These are phyloP conservation scores for Selaginella tamariscina DNA, from an alignment of 75 land plant genomes.

Conservation along the genomic window DNA sequence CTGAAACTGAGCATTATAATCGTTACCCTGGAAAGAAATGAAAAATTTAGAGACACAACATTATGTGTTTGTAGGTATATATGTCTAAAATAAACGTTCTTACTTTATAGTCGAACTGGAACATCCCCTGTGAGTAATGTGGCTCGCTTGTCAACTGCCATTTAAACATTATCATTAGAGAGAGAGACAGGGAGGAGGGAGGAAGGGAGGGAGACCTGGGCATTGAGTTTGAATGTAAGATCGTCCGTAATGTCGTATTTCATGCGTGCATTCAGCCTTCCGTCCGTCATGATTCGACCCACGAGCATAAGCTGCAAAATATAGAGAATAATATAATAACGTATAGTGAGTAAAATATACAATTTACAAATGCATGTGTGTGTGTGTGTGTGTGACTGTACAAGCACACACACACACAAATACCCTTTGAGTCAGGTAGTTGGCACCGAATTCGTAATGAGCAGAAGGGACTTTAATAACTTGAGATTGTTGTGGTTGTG, in stretches of 20 bases:
- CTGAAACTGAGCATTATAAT: constrained; percentile 72
- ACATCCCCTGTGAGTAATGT: constrained; percentile 92
- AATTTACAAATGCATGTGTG: neutral
- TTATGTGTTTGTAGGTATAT: neutral
- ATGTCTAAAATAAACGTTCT: neutral
- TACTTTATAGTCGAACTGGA: constrained; percentile 96
- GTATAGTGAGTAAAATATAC: neutral
- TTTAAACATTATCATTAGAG: neutral
- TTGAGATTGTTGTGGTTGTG: constrained; percentile 79
- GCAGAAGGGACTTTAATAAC: constrained; percentile 80
- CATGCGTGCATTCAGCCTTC: constrained; percentile 79
- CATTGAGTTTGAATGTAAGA: constrained; percentile 79
- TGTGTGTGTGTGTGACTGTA: constrained; percentile 29
- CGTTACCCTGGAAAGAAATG: constrained; percentile 47
- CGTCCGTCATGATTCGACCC: constrained; percentile 89
- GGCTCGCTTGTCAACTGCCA: constrained; percentile 84
- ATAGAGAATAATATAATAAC: neutral
- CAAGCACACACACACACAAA: constrained; percentile 1
- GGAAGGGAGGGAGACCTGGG: constrained; percentile 43
- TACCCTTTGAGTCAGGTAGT: constrained; percentile 79
- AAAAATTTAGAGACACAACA: too few relatives aligned
- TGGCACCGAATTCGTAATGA: constrained; percentile 95
- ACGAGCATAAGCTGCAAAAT: constrained; percentile 48
- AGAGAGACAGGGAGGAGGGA: neutral
- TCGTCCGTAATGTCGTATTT: constrained; percentile 79